These are phyloP conservation scores for Alternaria brassicicola DNA, from an alignment of 2,329 filamentous ascomycete genomes.

Conservation along the genomic window DNA sequence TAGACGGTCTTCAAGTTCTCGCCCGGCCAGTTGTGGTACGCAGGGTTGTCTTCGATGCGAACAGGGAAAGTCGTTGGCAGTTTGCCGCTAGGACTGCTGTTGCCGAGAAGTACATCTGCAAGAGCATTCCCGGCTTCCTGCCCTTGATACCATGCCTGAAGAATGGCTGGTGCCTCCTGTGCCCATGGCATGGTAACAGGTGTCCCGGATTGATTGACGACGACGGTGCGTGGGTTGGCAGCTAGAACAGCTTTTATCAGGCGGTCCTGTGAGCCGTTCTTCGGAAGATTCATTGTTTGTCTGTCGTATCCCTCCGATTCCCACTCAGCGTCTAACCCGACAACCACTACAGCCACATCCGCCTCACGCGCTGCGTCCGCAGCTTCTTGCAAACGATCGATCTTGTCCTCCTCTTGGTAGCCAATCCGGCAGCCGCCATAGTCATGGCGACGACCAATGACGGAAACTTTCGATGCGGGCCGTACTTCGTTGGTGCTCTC, in stretches of 20 bases:
- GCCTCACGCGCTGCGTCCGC: constrained; percentile 70
- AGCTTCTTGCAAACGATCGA: constrained; percentile 62
- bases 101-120: constrained; percentile 76
- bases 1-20: constrained; percentile 72
- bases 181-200: constrained; percentile 75
- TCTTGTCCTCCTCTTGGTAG: constrained; percentile 70
- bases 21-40: constrained; percentile 74
- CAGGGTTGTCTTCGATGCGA: constrained; percentile 66
- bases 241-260: constrained; percentile 68
- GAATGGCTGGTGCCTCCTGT: constrained; percentile 66
- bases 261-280: constrained; percentile 63
- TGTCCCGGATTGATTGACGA: constrained; percentile 78
- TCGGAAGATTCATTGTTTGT: constrained; percentile 65
- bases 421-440: constrained; percentile 75
- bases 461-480: constrained; percentile 64
- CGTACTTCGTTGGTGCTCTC: constrained; percentile 72
- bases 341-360: constrained; percentile 79
- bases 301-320: constrained; percentile 74
- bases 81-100: constrained; percentile 76
- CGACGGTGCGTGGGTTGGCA: constrained; percentile 70
- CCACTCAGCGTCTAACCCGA: constrained; percentile 79
- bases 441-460: constrained; percentile 64
- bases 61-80: constrained; percentile 74
- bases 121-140: constrained; percentile 84
- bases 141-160: constrained; percentile 85